Base-by-base conservation (phyloP, 2,329 filamentous ascomycete genomes). In the Metarhizium album region DNA sequence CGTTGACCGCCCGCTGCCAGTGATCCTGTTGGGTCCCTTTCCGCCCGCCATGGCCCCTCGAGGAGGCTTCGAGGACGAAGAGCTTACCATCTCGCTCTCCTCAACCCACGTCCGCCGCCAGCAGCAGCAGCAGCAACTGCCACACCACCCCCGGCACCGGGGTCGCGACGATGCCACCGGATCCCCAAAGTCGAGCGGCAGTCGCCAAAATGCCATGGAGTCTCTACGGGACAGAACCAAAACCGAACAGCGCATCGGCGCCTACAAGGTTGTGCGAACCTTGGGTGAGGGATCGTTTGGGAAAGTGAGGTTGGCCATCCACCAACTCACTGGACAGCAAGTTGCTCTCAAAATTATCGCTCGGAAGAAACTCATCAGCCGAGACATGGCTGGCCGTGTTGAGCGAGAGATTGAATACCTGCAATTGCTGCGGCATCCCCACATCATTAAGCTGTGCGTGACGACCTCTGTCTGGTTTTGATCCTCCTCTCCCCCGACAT, bases 331-430 rank as follows among this genome's bases (percentile, higher is more conserved):
- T 58, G 87, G 87, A 57, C 90, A 97, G 69, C 88, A 96, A 72
- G 93, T 98, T 47, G 93, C 93, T 27, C 79, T 98, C 64, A 98
- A 98, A 77, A 96, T 97, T 64, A 98, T 98, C 63, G 87, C 90
- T 42, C 82, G 93, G 58, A 93, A 93, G 74, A 95, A 96, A 74
- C 79, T 98, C 63, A 89, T 96, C 60, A 97, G 90, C 59, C 80
- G 91, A 63, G 93, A 98, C 69, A 97, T 98, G 93, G 90, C 94
- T 49, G 93, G 93, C 54, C 82, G 93, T 54, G 94, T 98, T 56
- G 93, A 98, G 74, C 82, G 93, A 59, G 93, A 98, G 74, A 98
- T 98, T 60, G 90, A 96, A 68, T 98, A 98, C 66, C 79, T 98
- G 56, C 93, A 98, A 72, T 74, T 98, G 54, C 77, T 98, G 54